Evolutionary conservation across 2,329 filamentous ascomycete genomes (phyloP), one percentile per base, ranked within the genome.

Genomic region (Metarhizium guizhouense): DNA sequence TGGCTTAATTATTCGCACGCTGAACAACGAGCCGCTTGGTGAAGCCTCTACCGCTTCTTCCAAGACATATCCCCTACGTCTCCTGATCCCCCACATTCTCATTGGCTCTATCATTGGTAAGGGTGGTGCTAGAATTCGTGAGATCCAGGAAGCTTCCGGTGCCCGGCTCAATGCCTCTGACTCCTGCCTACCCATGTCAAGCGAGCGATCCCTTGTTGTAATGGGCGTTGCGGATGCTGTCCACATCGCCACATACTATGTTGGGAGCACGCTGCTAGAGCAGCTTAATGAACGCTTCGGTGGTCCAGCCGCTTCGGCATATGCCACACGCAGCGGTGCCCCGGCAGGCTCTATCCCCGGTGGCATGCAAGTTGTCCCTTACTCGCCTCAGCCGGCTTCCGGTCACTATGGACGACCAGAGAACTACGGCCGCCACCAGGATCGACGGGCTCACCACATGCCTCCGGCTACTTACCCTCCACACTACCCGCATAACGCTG

Each of bases 31-130:
- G 75, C 88, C 91, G 38, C 81, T 99, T 54, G 86, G 90, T 64
- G 82, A 90, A 66, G 79, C 94, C 43, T 99, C 94, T 13, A 96
- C 87, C 57, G 86, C 91, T 54, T 90, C 95, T 62, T 97, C 93
- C 59, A 97, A 96, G 81, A 96, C 93, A 2, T 99, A 99, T 65
- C 94, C 94, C 58, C 85, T 99, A 54, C 91, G 94, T 64, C 85
- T 99, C 52, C 84, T 99, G 55, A 90, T 99, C 64, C 94, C 94
- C 18, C 94, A 97, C 69, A 94, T 99, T 65, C 82, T 99, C 56
- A 99, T 99, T 65, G 94, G 94, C 53, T 96, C 93, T 58, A 97
- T 99, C 73, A 99, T 99, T 72, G 94, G 94, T 66, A 99, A 99
- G 77, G 90, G 88, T 60, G 94, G 94, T 62, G 88, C 92, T 57